Evolutionary conservation across 768 basidiomycete genomes (phyloP), one percentile per base, ranked within the genome.

Genomic region (Termitomyces sp.): DNA sequence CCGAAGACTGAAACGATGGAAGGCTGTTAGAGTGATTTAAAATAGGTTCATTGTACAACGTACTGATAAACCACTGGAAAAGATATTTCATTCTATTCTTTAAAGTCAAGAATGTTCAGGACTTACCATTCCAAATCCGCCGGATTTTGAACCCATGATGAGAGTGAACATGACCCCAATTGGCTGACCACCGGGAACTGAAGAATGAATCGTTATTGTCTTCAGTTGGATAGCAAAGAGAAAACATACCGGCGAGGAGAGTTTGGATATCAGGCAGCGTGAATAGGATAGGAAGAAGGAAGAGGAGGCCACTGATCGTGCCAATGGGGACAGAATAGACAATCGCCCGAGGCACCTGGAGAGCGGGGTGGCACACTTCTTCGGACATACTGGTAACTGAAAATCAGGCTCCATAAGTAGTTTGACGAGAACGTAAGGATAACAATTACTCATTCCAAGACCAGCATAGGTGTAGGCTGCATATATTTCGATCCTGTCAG

Each of bases 381-480:
- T 86, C 86, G 3, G 84, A 81, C 80, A 88, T 81, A 59, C 80
- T 84, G 16, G 84, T 74, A 37, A 86, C 81, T 84, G 25, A 7
- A n/a, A 40, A 21, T 51, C 32, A 43, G 40, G n/a, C 9, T 0
- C 43, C 49, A 28, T 28, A 34, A 34, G 34, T 12, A 14, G 28
- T 6, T 28, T n/a, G 28, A n/a, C 12, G 28, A 41, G 32, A 28
- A 47, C 60, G 28, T 44, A 34, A 44, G 2, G 19, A 27, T n/a
- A 2, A 6, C 35, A 61, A 70, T 55, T 59, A 82, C 81, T 81
- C 83, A 86, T 86, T 55, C 85, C 85, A 59, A 81, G 79, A 16
- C 79, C 83, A 35, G 84, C 64, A 57, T 76, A 82, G 0, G 79
- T 80, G 56, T 85, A 88, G 0, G 84, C 67, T 73, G 40, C 17